phyloP scores from a whole-genome alignment of 2,329 filamentous ascomycete species.

The Tolypocladium tropicale region DNA sequence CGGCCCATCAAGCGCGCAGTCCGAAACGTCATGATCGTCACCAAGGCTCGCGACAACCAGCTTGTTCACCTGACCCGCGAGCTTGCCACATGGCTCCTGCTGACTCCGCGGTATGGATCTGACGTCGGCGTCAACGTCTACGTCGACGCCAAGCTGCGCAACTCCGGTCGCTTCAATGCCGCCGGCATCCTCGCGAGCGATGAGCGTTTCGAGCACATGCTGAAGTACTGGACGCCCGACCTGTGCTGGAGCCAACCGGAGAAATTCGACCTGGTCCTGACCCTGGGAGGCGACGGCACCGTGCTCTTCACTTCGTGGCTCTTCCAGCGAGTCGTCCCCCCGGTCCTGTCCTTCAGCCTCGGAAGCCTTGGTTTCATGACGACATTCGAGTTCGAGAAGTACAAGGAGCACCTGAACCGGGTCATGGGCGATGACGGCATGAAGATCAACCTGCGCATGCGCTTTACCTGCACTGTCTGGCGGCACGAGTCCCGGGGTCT shows the following conservation, averaged over 20 bases:
- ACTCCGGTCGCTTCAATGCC: slow-evolving; percentile 80
- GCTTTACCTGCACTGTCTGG: slow-evolving; percentile 96
- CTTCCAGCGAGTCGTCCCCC: slow-evolving; percentile 82
- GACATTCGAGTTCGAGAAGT: slow-evolving; percentile 77
- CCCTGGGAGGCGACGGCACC: slow-evolving; percentile 77
- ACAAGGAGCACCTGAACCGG: slow-evolving; percentile 75
- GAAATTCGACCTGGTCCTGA: slow-evolving; percentile 88
- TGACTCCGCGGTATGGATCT: slow-evolving; percentile 79
- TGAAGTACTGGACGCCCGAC: slow-evolving; percentile 93
- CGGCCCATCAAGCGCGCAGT: slow-evolving; percentile 88
- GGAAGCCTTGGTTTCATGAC: slow-evolving; percentile 84
- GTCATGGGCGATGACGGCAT: slow-evolving; percentile 93
- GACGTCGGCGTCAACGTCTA: slow-evolving; percentile 93
- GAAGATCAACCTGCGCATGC: slow-evolving; percentile 96
- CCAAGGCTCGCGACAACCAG: slow-evolving; percentile 91
- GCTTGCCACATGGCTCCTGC: slow-evolving; percentile 76
- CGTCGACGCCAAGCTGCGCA: slow-evolving; percentile 88
- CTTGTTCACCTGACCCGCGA: slow-evolving; percentile 84
- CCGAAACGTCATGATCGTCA: slow-evolving; percentile 94
- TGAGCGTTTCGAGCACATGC: slow-evolving; percentile 67
- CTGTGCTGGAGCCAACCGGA: slow-evolving; percentile 91
- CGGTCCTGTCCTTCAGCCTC: slow-evolving; percentile 74
- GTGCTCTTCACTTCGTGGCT: slow-evolving; percentile 85
- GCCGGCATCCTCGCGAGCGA: slow-evolving; percentile 63
- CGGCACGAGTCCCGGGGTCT: slow-evolving; percentile 52